Base-by-base conservation (phyloP, 805 yeast species). In the Candida silvicultrix region DNA sequence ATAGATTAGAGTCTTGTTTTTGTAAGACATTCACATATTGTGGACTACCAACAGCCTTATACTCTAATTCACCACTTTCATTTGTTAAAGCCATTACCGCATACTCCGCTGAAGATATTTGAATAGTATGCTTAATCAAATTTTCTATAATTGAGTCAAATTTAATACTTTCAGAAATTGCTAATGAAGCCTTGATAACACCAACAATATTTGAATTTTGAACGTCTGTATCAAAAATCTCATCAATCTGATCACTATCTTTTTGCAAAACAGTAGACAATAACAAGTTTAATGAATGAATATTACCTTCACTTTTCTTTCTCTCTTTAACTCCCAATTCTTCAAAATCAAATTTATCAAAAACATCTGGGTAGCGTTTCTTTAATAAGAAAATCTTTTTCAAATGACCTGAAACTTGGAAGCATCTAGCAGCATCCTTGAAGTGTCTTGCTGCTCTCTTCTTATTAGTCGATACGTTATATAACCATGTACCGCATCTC, bases 131-230 rank as follows among this genome's bases (percentile, higher is more conserved):
- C 43, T 66, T 66, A 1, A 74, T 56, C 16, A 77, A 50, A 38
- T 64, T 70, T 19, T 59, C 52, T 3, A 69, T 55, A 41, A 75
- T 73, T 1, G 67, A 54, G 3, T 62, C 63, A 38, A 63, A 58
- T 42, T 68, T 66, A 14, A 69, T 65, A 7, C 75, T 67, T 50
- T 74, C 78, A 2, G 78, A 69, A n/a, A 76, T 73, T 14, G 69
- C 67, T n/a, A 75, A 60, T 50, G 79, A 74, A 2, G 77, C 69
- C 43, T 65, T 64, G 44, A 76, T 60, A 0, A 75, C 75, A n/a
- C 54, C 54, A 39, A 64, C 65, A 40, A 65, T 49, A 40, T 60
- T 52, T 7, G 46, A 14, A 44, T 51, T 41, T 43, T 47, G 42
- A 19, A n/a, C 20, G 40, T 46, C 44, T 4, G 47, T n/a, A n/a